A percentile compares a stretch with the other conserved stretches of the same genome.
Evolutionary conservation across 306 rosid species (phyloP).

Genomic region (Cucurbita maxima): DNA sequence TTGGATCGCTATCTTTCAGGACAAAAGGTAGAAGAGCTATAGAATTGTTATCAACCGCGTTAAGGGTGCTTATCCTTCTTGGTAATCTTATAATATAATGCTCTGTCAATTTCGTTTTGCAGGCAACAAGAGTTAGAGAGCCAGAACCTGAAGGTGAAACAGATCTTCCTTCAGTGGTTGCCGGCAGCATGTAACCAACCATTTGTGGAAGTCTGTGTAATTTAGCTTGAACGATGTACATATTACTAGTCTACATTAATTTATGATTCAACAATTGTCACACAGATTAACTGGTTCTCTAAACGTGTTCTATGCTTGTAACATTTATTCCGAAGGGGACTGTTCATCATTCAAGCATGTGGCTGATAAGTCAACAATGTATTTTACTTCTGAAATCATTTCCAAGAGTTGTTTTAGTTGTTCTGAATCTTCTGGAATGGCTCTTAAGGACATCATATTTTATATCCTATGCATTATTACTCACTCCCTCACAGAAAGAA

Average conservation of each 20-base stretch:
- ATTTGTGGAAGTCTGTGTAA: conserved; percentile 1
- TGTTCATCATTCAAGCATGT: too few relatives aligned
- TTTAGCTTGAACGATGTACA: conserved; percentile 51
- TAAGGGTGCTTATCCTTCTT: not conserved
- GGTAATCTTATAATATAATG: not conserved
- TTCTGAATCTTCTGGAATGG: not conserved
- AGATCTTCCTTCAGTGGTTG: conserved; percentile 56
- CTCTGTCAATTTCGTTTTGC: not conserved
- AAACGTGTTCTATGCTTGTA: not conserved
- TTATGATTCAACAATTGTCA: conserved; percentile 15
- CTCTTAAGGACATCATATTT: not conserved
- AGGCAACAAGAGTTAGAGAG: conserved; percentile 13
- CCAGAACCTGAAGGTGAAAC: conserved; percentile 56
- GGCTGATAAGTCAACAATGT: not conserved
- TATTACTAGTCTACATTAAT: conserved; percentile 7
- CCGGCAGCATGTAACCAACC: conserved; percentile 72
- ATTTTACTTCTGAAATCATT: not conserved
- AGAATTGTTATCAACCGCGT: not conserved
- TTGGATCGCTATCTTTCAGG: conserved; percentile 50
- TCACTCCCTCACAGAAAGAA: not conserved
- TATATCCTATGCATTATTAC: not conserved
- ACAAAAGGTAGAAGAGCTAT: conserved; percentile 17
- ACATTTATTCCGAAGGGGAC: too few relatives aligned
- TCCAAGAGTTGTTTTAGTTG: not conserved
- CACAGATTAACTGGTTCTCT: conserved; percentile 12